phyloP scores from a whole-genome alignment of 768 basidiomycete genomes.

The Austroboletus festivus region DNA sequence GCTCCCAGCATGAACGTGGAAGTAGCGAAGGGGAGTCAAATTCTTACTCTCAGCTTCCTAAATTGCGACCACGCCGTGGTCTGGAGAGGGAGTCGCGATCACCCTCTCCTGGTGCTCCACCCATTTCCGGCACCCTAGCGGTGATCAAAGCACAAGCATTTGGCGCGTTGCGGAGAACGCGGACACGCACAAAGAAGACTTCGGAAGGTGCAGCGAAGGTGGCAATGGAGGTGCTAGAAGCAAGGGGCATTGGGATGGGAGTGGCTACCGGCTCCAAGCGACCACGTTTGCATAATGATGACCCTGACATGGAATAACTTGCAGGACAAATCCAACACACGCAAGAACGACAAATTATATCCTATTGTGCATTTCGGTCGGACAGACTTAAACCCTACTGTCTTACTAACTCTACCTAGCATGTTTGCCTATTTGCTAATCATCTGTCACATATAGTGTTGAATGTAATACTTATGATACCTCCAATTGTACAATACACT shows the following conservation, averaged over 20 bases:
- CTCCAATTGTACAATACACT: slow-evolving; percentile 25
- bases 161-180: slow-evolving; percentile 76
- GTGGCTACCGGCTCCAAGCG: slow-evolving; percentile 36
- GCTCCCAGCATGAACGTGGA: slow-evolving; percentile 48
- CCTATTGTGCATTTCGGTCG: slow-evolving; percentile 27
- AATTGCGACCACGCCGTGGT: slow-evolving; percentile 47
- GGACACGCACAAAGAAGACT: slow-evolving; percentile 67
- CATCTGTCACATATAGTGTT: slow-evolving; percentile 35
- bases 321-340: slow-evolving; percentile 9
- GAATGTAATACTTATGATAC: slow-evolving; percentile 41
- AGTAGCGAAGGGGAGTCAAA: slow-evolving; percentile 56
- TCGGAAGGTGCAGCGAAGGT: slow-evolving; percentile 70
- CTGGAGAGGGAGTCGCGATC: slow-evolving; percentile 46
- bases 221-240: slow-evolving; percentile 78
- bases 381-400: slow-evolving; percentile 26
- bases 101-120: slow-evolving; percentile 44
- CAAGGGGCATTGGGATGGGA: slow-evolving; percentile 66
- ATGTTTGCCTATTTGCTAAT: slow-evolving; percentile 32
- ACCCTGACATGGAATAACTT: slow-evolving; percentile 40
- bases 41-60: slow-evolving; percentile 39
- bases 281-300: slow-evolving; percentile 51
- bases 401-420: slow-evolving; percentile 32
- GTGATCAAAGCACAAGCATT: slow-evolving; percentile 91
- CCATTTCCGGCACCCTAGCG: slow-evolving; percentile 76
- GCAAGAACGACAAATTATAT: slow-evolving; percentile 25